These are phyloP conservation scores for Trichophyton benhamiae DNA, from an alignment of 2,329 filamentous ascomycete species.

Conservation along the genomic window DNA sequence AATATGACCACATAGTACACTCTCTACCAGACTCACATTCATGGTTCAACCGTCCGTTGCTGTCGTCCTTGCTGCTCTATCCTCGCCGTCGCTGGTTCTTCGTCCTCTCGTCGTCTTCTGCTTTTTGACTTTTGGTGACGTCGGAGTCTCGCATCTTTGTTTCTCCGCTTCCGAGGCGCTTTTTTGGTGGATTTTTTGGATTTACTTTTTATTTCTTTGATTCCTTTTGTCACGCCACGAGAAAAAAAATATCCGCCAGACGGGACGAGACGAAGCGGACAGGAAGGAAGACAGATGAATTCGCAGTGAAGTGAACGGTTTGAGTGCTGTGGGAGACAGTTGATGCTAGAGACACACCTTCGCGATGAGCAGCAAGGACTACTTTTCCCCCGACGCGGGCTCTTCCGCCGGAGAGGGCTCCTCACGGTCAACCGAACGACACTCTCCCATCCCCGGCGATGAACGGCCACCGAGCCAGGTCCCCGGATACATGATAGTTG, in stretches of 20 bases:
- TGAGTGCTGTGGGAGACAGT: not conserved
- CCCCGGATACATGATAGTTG: conserved; percentile 78
- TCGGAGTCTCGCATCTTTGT: not conserved
- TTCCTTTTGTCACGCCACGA: not conserved
- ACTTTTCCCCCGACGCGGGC: conserved; percentile 25
- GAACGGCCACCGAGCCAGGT: conserved; percentile 10
- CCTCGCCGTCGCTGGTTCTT: not conserved
- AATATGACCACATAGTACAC: not conserved
- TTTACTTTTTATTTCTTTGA: not conserved
- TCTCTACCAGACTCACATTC: conserved; percentile 7
- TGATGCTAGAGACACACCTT: not conserved
- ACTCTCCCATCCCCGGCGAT: conserved; percentile 16
- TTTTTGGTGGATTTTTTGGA: too few relatives aligned
- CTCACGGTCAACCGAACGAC: conserved; percentile 20
- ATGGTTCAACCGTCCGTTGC: not conserved
- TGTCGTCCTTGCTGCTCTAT: not conserved
- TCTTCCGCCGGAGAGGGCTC: conserved; percentile 28
- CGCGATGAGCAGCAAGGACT: conserved; percentile 34
- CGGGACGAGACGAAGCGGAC: not conserved
- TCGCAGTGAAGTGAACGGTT: not conserved
- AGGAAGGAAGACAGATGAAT: not conserved
- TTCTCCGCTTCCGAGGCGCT: not conserved
- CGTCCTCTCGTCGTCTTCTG: not conserved
- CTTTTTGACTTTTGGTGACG: not conserved
- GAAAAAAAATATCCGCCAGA: not conserved